These are phyloP conservation scores for Xylaria sp. DNA, from an alignment of 2,329 filamentous ascomycete species.

Conservation along the genomic window DNA sequence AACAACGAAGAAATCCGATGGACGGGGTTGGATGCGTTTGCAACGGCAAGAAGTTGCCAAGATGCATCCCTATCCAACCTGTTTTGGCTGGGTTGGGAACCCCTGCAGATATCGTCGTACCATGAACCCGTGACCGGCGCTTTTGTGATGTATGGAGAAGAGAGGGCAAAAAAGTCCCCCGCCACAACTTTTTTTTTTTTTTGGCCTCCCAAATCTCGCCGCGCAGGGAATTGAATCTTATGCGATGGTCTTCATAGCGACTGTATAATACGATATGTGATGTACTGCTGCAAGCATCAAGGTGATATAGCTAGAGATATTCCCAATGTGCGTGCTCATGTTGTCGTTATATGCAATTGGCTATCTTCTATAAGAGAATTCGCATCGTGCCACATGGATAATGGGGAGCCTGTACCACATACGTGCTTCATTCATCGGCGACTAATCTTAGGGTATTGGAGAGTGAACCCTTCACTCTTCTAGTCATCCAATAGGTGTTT, in stretches of 20 bases:
- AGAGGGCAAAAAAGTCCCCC: background rate
- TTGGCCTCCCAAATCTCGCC: background rate
- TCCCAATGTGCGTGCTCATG: background rate
- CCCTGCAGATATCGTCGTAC: slow-evolving; percentile 24
- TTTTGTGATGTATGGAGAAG: background rate
- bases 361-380: background rate
- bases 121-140: slow-evolving; percentile 12
- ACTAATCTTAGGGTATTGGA: slow-evolving; percentile 34
- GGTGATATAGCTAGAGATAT: background rate
- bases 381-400: slow-evolving; percentile 32
- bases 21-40: slow-evolving; percentile 1
- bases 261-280: background rate
- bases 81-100: slow-evolving; percentile 1
- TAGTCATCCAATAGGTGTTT: background rate
- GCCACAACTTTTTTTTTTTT: slow-evolving; percentile 3
- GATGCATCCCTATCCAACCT: slow-evolving; percentile 14
- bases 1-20: slow-evolving; percentile 3
- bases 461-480: slow-evolving; percentile 23
- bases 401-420: background rate
- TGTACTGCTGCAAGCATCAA: background rate
- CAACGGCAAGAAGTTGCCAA: too few relatives aligned
- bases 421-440: background rate
- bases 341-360: slow-evolving; percentile 11
- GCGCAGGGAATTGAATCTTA: background rate
- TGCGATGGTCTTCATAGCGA: slow-evolving; percentile 4